Percentiles rank a stretch among this genome's conserved stretches.
phyloP scores from a whole-genome alignment of 2,329 filamentous ascomycete genomes.

The Coniochaeta sp. region DNA sequence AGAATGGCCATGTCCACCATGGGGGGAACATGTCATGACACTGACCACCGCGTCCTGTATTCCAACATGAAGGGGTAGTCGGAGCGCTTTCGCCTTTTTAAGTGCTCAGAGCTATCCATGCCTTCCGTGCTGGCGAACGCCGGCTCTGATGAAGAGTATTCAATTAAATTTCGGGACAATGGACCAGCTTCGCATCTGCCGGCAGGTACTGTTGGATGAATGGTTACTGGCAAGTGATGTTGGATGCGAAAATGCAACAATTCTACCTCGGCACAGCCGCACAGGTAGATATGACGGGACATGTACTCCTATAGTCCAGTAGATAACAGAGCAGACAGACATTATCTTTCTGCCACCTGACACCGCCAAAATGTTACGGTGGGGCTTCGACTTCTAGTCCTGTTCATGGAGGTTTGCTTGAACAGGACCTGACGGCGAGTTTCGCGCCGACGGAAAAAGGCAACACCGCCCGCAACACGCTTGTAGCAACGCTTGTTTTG shows the following conservation, averaged over 20 bases:
- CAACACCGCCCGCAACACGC: not conserved
- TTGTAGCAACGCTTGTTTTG: no score
- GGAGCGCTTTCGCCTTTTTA: constrained; percentile 56
- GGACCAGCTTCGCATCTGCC: not conserved
- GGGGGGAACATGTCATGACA: constrained; percentile 2
- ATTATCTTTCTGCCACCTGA: not conserved
- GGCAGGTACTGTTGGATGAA: not conserved
- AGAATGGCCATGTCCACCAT: not conserved
- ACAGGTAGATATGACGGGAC: no score
- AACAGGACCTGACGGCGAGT: not conserved
- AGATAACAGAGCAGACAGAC: not conserved
- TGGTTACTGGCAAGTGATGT: no score
- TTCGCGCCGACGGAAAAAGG: not conserved
- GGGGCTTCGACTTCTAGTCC: no score
- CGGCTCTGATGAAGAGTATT: not conserved
- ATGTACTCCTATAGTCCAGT: no score
- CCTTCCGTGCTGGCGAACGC: not conserved
- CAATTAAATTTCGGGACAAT: not conserved
- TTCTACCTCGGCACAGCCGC: not conserved
- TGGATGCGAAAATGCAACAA: not conserved
- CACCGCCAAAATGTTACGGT: not conserved
- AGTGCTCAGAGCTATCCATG: constrained; percentile 27
- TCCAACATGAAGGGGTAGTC: constrained; percentile 77
- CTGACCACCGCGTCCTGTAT: constrained; percentile 80
- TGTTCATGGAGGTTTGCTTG: no score